Evolutionary conservation across 2,329 filamentous ascomycete species (phyloP).

Genomic region (Aspergillus oerlinghausenensis): DNA sequence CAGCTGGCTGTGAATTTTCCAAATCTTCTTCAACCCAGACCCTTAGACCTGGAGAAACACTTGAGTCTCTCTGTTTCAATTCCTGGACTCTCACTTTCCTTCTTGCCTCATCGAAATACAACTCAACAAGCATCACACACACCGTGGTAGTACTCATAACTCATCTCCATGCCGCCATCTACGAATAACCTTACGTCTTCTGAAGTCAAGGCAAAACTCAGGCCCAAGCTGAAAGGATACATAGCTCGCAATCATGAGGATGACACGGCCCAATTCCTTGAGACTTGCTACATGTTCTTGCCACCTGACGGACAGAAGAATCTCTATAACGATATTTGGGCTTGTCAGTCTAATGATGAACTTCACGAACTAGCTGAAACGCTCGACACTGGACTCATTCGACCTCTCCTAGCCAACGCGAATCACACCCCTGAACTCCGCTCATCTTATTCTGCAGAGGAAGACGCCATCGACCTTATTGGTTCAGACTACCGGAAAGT

Average conservation of each 20-base stretch:
- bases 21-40: not conserved
- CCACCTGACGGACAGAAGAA: constrained; percentile 10
- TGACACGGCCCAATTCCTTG: constrained; percentile 7
- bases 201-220: not conserved
- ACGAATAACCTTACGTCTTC: not conserved
- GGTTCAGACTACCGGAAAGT: constrained; percentile 10
- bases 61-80: not conserved
- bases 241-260: not conserved
- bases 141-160: not conserved
- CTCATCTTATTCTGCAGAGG: constrained; percentile 11
- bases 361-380: constrained; percentile 13
- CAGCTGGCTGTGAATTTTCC: not conserved
- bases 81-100: not conserved
- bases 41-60: not conserved
- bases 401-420: constrained; percentile 15
- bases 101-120: not conserved
- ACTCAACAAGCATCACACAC: not conserved
- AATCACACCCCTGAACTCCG: constrained; percentile 13
- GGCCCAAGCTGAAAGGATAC: not conserved
- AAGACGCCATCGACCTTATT: constrained; percentile 15
- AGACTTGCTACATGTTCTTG: constrained; percentile 9
- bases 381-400: constrained; percentile 13
- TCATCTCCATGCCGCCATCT: not conserved
- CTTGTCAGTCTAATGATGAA: constrained; percentile 10
- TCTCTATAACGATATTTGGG: constrained; percentile 13